phyloP scores from a whole-genome alignment of 2,329 filamentous ascomycete genomes.

The Fusarium hainanense region DNA sequence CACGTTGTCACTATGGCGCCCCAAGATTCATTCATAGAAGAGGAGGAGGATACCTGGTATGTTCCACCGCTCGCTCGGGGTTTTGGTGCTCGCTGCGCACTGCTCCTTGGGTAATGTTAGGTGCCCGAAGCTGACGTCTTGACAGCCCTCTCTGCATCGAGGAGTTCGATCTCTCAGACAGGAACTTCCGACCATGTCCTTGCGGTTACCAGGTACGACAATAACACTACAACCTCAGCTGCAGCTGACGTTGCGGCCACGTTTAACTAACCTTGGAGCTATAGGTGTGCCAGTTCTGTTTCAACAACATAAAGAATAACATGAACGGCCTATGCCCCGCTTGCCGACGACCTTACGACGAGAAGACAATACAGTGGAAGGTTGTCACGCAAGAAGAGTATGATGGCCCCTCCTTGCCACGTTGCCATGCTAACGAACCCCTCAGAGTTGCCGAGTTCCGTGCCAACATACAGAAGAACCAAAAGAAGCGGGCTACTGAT shows the following conservation, averaged over 20 bases:
- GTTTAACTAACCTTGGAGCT: constrained; percentile 37
- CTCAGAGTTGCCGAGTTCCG: constrained; percentile 77
- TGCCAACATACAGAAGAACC: constrained; percentile 85
- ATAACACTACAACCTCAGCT: background rate
- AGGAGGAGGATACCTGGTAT: constrained; percentile 77
- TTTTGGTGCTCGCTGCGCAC: constrained; percentile 23
- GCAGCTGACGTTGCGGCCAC: constrained; percentile 29
- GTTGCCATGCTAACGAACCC: constrained; percentile 36
- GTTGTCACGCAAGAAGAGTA: constrained; percentile 95
- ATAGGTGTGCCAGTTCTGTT: constrained; percentile 99
- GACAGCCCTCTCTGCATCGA: constrained; percentile 96
- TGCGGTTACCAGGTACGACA: constrained; percentile 93
- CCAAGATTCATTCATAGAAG: constrained; percentile 77
- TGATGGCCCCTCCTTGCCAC: constrained; percentile 50
- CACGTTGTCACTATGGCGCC: constrained; percentile 66
- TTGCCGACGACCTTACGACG: constrained; percentile 93
- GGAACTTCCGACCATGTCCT: constrained; percentile 95
- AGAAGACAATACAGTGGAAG: constrained; percentile 97
- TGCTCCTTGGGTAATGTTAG: constrained; percentile 39
- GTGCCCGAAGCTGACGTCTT: constrained; percentile 39
- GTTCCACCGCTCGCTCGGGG: constrained; percentile 40
- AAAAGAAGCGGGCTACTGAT: constrained; percentile 87
- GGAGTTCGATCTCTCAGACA: constrained; percentile 97
- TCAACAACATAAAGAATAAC: constrained; percentile 98
- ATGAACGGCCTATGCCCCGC: constrained; percentile 98